Evolutionary conservation across 2,329 filamentous ascomycete species (phyloP).

Genomic region (Apiospora aurea): DNA sequence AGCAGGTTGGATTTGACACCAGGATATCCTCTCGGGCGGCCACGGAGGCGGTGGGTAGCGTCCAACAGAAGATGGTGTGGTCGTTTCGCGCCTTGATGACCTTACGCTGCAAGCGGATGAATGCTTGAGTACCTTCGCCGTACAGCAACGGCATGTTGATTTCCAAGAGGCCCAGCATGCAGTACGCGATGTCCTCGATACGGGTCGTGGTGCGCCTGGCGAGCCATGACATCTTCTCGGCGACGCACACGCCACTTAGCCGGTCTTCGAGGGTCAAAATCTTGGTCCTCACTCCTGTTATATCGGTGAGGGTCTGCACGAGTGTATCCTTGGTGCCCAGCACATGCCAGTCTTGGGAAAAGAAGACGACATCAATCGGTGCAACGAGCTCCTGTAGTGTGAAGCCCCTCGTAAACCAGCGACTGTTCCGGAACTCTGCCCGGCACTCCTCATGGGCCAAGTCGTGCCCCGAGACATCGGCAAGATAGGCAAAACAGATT

Average conservation of each 20-base stretch:
- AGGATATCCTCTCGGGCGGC: not conserved
- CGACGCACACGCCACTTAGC: conserved; percentile 30
- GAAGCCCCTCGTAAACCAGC: conserved; percentile 22
- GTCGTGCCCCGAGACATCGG: conserved; percentile 6
- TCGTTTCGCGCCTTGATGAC: not conserved
- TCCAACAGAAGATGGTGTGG: conserved; percentile 4
- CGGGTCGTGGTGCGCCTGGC: not conserved
- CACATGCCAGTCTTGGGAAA: conserved; percentile 11
- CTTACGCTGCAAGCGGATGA: not conserved
- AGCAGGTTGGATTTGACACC: not conserved
- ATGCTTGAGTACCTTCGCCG: conserved; percentile 13
- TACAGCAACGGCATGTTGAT: conserved; percentile 22
- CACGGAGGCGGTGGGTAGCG: not conserved
- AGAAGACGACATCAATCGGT: conserved; percentile 14
- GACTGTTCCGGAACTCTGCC: not conserved
- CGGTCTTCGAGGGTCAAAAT: conserved; percentile 30
- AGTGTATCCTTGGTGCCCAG: conserved; percentile 15
- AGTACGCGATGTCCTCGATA: conserved; percentile 21
- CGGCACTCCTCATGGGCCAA: not conserved
- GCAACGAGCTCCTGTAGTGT: conserved; percentile 23
- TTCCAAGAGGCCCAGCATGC: conserved; percentile 20
- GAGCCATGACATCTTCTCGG: conserved; percentile 18
- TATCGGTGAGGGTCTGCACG: not conserved
- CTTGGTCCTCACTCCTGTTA: conserved; percentile 28
- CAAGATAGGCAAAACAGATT: conserved; percentile 16